Conservation (phyloP, 148 eudicot species). For the Fagopyrum esculentum region DNA sequence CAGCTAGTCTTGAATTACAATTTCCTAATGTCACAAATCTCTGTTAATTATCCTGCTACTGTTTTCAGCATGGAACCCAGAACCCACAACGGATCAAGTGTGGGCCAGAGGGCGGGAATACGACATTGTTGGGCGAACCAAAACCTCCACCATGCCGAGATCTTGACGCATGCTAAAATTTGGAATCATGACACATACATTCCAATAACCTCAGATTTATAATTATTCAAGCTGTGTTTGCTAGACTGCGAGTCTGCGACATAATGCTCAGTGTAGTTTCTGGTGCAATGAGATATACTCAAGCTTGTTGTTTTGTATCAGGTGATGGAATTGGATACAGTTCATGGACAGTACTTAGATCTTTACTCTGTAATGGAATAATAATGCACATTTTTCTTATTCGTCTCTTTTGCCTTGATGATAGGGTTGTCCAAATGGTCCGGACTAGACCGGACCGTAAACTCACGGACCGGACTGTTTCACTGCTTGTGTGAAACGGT, state of each 20-base stretch:
- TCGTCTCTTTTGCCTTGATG: not conserved
- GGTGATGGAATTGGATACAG: not conserved
- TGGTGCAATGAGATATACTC: not conserved
- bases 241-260: not conserved
- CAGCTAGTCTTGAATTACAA: no score
- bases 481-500: no score
- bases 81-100: constrained; percentile 46
- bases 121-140: constrained; percentile 73
- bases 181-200: not conserved
- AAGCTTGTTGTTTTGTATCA: not conserved
- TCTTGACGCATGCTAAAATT: constrained; percentile 65
- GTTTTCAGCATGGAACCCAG: constrained; percentile 73
- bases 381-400: not conserved
- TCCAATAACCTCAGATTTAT: not conserved
- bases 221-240: not conserved
- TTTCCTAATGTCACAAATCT: no score
- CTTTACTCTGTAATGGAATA: not conserved
- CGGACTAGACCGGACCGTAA: no score
- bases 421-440: no score
- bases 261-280: not conserved
- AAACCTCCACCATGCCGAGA: constrained; percentile 82
- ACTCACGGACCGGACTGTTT: no score
- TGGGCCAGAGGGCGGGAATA: constrained; percentile 81
- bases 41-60: no score
- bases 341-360: not conserved